Base-by-base conservation (phyloP, 106 monocot genomes). In the Chionographis japonica region DNA sequence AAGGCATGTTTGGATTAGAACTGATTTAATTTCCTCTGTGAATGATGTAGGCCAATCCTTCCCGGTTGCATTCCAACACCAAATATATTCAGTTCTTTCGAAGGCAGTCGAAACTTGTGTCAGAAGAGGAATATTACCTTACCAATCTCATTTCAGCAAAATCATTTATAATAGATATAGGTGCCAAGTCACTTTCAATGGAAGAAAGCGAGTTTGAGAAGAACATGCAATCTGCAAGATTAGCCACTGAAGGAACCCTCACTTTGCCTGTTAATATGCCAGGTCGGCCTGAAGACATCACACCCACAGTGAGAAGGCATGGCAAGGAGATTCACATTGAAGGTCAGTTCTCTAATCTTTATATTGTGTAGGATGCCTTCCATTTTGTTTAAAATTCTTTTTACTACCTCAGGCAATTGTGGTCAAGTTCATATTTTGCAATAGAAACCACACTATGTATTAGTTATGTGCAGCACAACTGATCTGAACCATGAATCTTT, bases 61-160 rank as follows among this genome's bases (percentile, higher is more conserved):
- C 52, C 39, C 51, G 54, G 43, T 40, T 62, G 61, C 61, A 62
- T 54, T 72, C 71, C 35, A 72, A 72, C 39, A 52, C 54, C 12
- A 52, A 62, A 40, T 72, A 53, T 62, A 72, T 72, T 39, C 71
- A 72, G 52, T 62, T 61, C 16, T 79, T 79, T 59, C 75, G 79
- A 37, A 75, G 79, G 50, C 65, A 72, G 12, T 43, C 62, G 17
- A 84, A 76, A 54, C 84, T 84, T 58, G 72, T 76, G 2, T 75
- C 79, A 0, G 83, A 83, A 60, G 64, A 78, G 41, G 83, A 83
- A 61, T 78, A 78, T 43, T 83, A 83, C 65, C 77, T 83, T 14
- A 78, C 50, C 66, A 74, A 75, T 61, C 65, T 83, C 43, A 62
- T 83, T 16, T 83, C 74, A 12, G 66, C 67, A 66, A 54, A 83